These are phyloP conservation scores for Neurospora sp. DNA, from an alignment of 495 filamentous ascomycete species.

Conservation along the genomic window DNA sequence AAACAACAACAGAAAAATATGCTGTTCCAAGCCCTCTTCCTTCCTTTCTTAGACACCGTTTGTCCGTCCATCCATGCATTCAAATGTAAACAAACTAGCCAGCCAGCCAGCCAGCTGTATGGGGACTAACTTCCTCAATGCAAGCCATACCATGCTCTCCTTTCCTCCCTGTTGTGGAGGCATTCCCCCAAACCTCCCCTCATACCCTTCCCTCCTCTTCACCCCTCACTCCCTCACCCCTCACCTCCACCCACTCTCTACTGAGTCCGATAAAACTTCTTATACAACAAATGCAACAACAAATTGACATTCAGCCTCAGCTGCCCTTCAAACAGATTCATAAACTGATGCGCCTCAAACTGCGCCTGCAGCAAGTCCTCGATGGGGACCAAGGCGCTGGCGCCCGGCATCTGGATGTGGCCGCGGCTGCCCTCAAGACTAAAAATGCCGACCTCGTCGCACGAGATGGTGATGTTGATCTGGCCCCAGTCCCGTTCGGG, in stretches of 20 bases:
- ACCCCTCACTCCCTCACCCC: background rate
- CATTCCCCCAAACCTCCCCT: background rate
- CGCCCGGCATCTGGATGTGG: conserved; percentile 92
- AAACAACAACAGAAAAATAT: background rate
- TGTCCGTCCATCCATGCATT: background rate
- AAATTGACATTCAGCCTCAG: conserved; percentile 90
- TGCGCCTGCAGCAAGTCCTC: conserved; percentile 94
- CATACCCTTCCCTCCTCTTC: background rate
- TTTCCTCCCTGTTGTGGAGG: background rate
- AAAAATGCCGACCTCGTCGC: conserved; percentile 92
- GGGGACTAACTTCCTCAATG: background rate
- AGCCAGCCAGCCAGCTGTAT: background rate
- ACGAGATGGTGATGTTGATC: conserved; percentile 86
- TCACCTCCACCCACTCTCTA: conserved; percentile 24
- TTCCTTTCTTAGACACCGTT: background rate
- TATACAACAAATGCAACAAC: conserved; percentile 89
- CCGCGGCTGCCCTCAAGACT: conserved; percentile 84
- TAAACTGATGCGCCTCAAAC: conserved; percentile 90
- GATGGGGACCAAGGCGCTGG: conserved; percentile 78
- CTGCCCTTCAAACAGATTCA: conserved; percentile 84
- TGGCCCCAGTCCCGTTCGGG: conserved; percentile 79
- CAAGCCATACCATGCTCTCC: background rate
- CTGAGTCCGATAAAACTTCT: conserved; percentile 89
- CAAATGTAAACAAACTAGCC: background rate
- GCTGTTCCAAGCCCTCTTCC: background rate